phyloP scores from a whole-genome alignment of 1,284 basidiomycete genomes.

The Malassezia japonica region DNA sequence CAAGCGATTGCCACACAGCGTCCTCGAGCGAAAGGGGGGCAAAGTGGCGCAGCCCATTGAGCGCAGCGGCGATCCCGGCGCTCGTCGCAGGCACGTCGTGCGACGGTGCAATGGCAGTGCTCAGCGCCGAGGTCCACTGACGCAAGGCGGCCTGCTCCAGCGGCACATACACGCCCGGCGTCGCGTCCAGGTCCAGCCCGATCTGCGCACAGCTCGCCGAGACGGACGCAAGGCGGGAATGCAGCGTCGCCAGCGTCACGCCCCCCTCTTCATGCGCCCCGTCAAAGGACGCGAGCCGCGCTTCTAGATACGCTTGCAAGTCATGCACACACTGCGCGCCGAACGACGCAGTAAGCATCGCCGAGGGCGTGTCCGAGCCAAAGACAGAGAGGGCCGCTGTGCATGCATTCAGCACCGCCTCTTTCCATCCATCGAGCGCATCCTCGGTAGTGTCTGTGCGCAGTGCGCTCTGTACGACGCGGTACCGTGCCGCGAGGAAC shows the following conservation, averaged over 20 bases:
- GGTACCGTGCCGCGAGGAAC: constrained; percentile 2
- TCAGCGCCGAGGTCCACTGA: neutral
- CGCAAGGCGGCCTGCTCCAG: neutral
- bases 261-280: neutral
- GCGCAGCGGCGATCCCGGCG: neutral
- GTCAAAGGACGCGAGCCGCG: neutral
- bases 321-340: neutral
- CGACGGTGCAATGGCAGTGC: neutral
- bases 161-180: neutral
- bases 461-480: neutral
- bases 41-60: constrained; percentile 13
- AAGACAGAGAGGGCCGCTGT: constrained; percentile 1
- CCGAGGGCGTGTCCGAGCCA: neutral
- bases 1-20: too few species aligned
- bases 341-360: constrained; percentile 2
- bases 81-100: neutral
- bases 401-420: neutral
- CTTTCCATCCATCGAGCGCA: constrained; percentile 5
- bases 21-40: too few species aligned
- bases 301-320: neutral
- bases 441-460: neutral
- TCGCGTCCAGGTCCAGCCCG: neutral
- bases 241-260: neutral
- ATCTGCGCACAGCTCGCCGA: neutral
- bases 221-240: neutral